Base-by-base conservation (phyloP, 2,329 filamentous ascomycete genomes). In the Claviceps sp. region DNA sequence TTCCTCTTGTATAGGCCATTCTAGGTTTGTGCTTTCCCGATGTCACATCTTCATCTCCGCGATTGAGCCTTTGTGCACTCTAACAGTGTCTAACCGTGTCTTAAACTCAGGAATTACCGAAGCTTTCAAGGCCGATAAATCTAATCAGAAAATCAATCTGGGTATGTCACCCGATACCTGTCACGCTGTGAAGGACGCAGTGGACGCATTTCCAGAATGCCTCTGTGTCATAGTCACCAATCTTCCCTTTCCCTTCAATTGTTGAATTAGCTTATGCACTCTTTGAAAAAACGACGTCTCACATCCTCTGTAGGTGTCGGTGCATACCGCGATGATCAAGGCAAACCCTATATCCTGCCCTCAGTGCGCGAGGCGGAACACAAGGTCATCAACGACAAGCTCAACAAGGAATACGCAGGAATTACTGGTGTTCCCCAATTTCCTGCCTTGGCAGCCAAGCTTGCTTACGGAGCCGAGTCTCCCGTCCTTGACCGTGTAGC, bases 351-450 rank as follows among this genome's bases (percentile, higher is more conserved):
- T 71, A 91, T 98, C 57, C 86, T 98, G 56, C 91, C 91, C 54
- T 96, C 91, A 48, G 93, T 98, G 55, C 84, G 83, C 67, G 73
- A 85, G 63, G 93, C 91, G 55, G 93, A 97, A 79, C 77, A 88
- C 70, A 88, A 89, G 75, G 80, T 95, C 57, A 77, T 96, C 56
- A 74, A 84, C 50, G 75, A 81, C 59, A 79, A 81, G 63, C 70
- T 93, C 64, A 93, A 97, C 81, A 95, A 97, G 79, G 93, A 97
- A 73, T 97, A 97, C 70, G 89, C 91, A 59, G 89, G 89, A 70
- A 98, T 98, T 73, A 97, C 93, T 47, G 93, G 93, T 76, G 81
- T 97, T 46, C 88, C 90, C 59, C 80, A 89, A 63, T 96, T 98
- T 78, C 94, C 90, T 71, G 87, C 87, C 68, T 87, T 90, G 58